These are phyloP conservation scores for Hibiscus tridactylites DNA, from an alignment of 345 rosid species.

Conservation along the genomic window DNA sequence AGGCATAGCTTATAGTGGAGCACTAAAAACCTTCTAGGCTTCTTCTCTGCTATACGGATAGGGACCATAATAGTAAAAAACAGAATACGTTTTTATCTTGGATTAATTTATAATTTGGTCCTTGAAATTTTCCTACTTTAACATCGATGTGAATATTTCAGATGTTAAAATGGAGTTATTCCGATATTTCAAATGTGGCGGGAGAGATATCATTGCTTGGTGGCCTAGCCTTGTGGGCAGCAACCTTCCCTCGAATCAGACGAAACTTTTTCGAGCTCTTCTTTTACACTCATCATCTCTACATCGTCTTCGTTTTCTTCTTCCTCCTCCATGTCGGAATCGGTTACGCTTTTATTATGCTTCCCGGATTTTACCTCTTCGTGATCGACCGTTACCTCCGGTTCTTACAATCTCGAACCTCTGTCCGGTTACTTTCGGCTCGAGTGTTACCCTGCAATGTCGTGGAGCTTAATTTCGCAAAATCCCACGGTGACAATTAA, in stretches of 20 bases:
- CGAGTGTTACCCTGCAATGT: constrained; percentile 38
- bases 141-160: constrained; percentile 12
- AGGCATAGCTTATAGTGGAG: background rate
- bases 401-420: constrained; percentile 47
- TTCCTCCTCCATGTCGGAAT: constrained; percentile 56
- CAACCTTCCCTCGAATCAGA: constrained; percentile 36
- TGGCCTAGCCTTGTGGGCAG: constrained; percentile 54
- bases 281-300: constrained; percentile 47
- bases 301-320: constrained; percentile 43
- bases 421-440: constrained; percentile 38
- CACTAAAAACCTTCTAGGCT: background rate
- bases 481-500: constrained; percentile 8
- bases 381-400: constrained; percentile 52
- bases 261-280: constrained; percentile 51
- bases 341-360: constrained; percentile 36
- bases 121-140: background rate
- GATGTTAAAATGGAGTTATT: constrained; percentile 52
- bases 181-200: constrained; percentile 36
- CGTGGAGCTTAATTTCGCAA: constrained; percentile 53
- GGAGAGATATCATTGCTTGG: constrained; percentile 46
- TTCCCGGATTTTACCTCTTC: constrained; percentile 67
- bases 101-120: too few relatives aligned
- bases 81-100: too few relatives aligned
- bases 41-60: background rate
- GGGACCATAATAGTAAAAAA: background rate